Conservation (phyloP, 805 yeast genomes). For the Kodamaea kaohsiungensis region DNA sequence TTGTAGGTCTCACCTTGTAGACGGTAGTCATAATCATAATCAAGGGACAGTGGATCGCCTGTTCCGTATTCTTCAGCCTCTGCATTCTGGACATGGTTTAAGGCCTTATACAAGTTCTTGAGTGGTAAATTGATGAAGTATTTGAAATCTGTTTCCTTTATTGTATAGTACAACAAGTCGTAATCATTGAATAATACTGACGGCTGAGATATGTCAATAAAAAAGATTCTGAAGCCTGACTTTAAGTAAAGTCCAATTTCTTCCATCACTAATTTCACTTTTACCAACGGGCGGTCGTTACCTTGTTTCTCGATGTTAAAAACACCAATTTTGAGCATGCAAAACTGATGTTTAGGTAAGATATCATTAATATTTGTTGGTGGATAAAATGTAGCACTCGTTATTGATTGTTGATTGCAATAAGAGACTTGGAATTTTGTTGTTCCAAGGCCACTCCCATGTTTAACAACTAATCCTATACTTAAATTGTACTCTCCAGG, state of each 20-base stretch:
- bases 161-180: constrained; percentile 43
- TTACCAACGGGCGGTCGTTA: constrained; percentile 21
- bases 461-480: constrained; percentile 53
- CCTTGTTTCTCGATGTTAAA: constrained; percentile 30
- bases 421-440: constrained; percentile 51
- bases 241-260: constrained; percentile 58
- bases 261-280: constrained; percentile 50
- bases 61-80: constrained; percentile 13
- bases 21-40: constrained; percentile 20
- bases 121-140: constrained; percentile 46
- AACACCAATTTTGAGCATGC: constrained; percentile 52
- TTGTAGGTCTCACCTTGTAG: background rate
- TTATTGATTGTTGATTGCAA: constrained; percentile 25
- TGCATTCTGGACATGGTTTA: constrained; percentile 29
- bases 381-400: constrained; percentile 47
- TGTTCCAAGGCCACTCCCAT: constrained; percentile 59
- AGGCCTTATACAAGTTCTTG: constrained; percentile 48
- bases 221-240: constrained; percentile 49
- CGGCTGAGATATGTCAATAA: constrained; percentile 45
- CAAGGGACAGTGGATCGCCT: constrained; percentile 17
- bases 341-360: constrained; percentile 52
- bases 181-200: constrained; percentile 42
- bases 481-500: constrained; percentile 53
- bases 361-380: constrained; percentile 59
- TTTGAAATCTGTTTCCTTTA: constrained; percentile 42